Conservation (phyloP, 441 rosid species). For the Daphne laureola region DNA sequence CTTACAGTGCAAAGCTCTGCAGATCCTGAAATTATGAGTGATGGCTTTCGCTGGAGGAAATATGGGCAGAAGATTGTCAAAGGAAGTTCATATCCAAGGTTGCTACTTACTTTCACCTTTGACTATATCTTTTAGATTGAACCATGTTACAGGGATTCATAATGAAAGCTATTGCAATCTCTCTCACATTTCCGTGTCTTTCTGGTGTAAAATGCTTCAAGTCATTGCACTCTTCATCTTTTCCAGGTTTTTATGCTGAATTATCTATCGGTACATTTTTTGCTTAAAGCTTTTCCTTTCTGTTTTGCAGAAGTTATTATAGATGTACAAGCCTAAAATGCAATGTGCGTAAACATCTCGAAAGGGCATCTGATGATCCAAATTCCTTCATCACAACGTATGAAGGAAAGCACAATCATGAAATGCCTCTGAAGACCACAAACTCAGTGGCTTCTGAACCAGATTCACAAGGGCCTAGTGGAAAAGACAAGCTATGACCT, state of each 20-base stretch:
- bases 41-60: conserved; percentile 97
- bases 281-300: conserved; percentile 10
- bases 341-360: conserved; percentile 85
- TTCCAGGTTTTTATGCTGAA: too few relatives aligned
- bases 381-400: conserved; percentile 80
- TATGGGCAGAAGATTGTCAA: conserved; percentile 96
- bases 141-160: too few relatives aligned
- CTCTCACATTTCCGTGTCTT: too few relatives aligned
- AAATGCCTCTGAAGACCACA: conserved; percentile 43
- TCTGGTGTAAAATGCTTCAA: too few relatives aligned
- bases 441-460: conserved; percentile 23
- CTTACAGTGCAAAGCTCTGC: conserved; percentile 34
- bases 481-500: conserved; percentile 24
- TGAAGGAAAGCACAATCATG: conserved; percentile 91
- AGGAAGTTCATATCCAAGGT: conserved; percentile 91
- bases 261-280: neutral
- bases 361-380: conserved; percentile 80
- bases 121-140: too few relatives aligned
- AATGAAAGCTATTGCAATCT: too few relatives aligned
- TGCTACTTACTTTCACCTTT: conserved; percentile 3
- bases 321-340: conserved; percentile 76
- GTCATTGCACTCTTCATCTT: too few relatives aligned
- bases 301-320: conserved; percentile 72
- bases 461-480: conserved; percentile 18
- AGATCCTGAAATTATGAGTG: conserved; percentile 63